Percentiles rank a stretch among this genome's conserved stretches.
These are phyloP conservation scores for Mucor piriformis DNA, from an alignment of 371 early-diverging fungal species.

Conservation along the genomic window DNA sequence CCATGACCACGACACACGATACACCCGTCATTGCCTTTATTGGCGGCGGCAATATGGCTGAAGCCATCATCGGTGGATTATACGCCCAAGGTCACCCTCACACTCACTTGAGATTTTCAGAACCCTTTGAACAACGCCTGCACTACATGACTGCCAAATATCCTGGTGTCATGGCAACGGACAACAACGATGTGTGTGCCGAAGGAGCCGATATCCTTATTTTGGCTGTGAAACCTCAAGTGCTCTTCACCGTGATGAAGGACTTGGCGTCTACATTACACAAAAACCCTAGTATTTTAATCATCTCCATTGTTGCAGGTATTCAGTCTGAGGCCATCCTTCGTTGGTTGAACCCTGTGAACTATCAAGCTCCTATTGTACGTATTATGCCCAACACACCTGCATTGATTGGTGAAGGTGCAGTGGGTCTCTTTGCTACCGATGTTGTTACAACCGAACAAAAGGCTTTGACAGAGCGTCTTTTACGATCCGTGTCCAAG, in stretches of 20 bases:
- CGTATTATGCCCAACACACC: conserved; percentile 96
- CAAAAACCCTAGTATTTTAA: conserved; percentile 39
- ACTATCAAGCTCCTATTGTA: conserved; percentile 57
- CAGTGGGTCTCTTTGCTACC: conserved; percentile 81
- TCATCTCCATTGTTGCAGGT: conserved; percentile 53
- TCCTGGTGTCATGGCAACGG: conserved; percentile 47
- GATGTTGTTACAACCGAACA: conserved; percentile 59
- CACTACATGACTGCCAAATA: conserved; percentile 67
- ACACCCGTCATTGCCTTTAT: conserved; percentile 65
- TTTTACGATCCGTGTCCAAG: conserved; percentile 76
- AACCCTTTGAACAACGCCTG: conserved; percentile 72
- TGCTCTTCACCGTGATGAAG: conserved; percentile 70
- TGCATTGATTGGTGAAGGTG: conserved; percentile 85
- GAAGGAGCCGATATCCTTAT: conserved; percentile 54
- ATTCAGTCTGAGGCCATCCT: conserved; percentile 71
- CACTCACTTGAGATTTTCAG: conserved; percentile 75
- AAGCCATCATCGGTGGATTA: conserved; percentile 90
- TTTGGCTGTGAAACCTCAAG: conserved; percentile 65
- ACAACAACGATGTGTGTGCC: conserved; percentile 51
- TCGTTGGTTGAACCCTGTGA: conserved; percentile 65
- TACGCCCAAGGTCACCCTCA: conserved; percentile 64
- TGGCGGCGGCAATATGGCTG: conserved; percentile 96
- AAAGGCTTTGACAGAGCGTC: conserved; percentile 62
- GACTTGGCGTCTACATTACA: conserved; percentile 49
- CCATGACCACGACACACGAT: background rate